These are phyloP conservation scores for Entophlyctis luteolus DNA, from an alignment of 192 early-diverging fungal species.

Conservation along the genomic window DNA sequence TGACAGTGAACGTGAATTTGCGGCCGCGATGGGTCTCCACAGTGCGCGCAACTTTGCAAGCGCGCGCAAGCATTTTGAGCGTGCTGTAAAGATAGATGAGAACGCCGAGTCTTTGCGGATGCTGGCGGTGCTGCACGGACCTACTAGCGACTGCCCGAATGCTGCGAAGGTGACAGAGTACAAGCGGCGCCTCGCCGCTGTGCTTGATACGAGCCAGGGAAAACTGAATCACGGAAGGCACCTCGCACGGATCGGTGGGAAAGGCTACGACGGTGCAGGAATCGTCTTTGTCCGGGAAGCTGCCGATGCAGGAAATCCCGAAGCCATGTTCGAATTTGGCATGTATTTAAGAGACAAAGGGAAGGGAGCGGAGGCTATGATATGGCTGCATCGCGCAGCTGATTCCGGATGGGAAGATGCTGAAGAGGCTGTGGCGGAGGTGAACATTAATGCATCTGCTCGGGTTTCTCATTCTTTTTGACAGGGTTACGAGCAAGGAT, in stretches of 20 bases:
- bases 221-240: conserved; percentile 25
- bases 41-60: not conserved
- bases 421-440: conserved; percentile 27
- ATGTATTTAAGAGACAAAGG: conserved; percentile 21
- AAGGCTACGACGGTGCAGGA: conserved; percentile 6
- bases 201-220: conserved; percentile 11
- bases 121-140: conserved; percentile 12
- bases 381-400: conserved; percentile 23
- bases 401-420: conserved; percentile 12
- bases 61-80: conserved; percentile 13
- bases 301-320: conserved; percentile 21
- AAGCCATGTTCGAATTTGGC: conserved; percentile 28
- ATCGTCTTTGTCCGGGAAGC: conserved; percentile 26
- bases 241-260: not conserved
- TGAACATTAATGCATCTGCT: not conserved
- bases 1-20: conserved; percentile 4
- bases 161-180: conserved; percentile 24
- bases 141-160: conserved; percentile 6
- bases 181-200: not conserved
- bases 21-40: not conserved
- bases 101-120: conserved; percentile 22
- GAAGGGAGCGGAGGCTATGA: conserved; percentile 29
- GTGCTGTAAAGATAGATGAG: conserved; percentile 15
- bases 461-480: not conserved
- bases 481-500: conserved; percentile 23